Evolutionary conservation across 1,284 basidiomycete species (phyloP).

Genomic region (Cryptococcus floricola): DNA sequence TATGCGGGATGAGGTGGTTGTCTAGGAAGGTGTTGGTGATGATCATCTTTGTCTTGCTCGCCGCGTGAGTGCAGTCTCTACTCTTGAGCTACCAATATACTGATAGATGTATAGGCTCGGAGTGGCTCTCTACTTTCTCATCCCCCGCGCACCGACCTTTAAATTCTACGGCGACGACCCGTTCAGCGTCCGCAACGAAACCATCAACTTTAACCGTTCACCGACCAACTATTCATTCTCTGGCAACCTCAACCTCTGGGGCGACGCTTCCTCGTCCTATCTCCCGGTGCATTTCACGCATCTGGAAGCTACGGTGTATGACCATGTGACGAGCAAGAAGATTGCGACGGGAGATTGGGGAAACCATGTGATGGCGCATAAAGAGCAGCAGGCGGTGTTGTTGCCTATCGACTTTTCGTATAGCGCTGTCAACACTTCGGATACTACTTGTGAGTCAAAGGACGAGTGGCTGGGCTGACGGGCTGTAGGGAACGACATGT

Average conservation of each 20-base stretch:
- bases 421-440: conserved; percentile 69
- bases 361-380: conserved; percentile 60
- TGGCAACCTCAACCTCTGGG: conserved; percentile 64
- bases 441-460: conserved; percentile 66
- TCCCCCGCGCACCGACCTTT: conserved; percentile 73
- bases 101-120: conserved; percentile 55
- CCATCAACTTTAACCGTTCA: conserved; percentile 59
- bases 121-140: conserved; percentile 65
- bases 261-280: conserved; percentile 65
- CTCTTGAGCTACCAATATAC: background rate
- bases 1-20: conserved; percentile 68
- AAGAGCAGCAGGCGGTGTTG: conserved; percentile 58
- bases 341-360: conserved; percentile 65
- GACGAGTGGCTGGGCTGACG: too few relatives aligned
- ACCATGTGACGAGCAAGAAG: conserved; percentile 59
- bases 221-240: conserved; percentile 85
- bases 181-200: conserved; percentile 59
- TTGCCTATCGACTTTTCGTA: conserved; percentile 78
- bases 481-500: conserved; percentile 65
- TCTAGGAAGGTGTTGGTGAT: conserved; percentile 67
- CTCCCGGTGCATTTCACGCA: conserved; percentile 68
- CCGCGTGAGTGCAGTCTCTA: conserved; percentile 54
- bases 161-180: conserved; percentile 60
- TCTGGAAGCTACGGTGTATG: conserved; percentile 58
- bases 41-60: conserved; percentile 60